Conservation (phyloP, 371 early-diverging fungal species). For the Chytridiales sp. region DNA sequence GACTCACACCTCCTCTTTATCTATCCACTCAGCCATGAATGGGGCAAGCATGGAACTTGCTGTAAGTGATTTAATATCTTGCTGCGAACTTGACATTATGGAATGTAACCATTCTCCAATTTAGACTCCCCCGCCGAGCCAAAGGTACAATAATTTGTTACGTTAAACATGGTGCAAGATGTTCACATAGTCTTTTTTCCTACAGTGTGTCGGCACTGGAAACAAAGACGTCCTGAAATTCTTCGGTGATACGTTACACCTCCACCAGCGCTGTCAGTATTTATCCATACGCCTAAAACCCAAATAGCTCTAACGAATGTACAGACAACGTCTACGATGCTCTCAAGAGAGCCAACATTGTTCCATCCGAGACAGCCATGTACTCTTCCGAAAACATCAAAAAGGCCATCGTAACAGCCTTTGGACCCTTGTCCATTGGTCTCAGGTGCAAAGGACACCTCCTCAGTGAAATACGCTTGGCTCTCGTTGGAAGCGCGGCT, state of each 20-base stretch:
- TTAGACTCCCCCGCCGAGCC: conserved; percentile 22
- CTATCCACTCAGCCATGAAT: conserved; percentile 9
- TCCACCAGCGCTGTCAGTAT: conserved; percentile 16
- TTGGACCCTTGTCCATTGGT: conserved; percentile 23
- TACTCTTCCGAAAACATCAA: conserved; percentile 27
- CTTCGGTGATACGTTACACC: conserved; percentile 14
- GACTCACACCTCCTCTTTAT: background rate
- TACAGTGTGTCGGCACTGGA: conserved; percentile 12
- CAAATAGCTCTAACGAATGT: background rate
- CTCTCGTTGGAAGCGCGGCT: conserved; percentile 8
- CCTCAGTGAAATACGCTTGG: conserved; percentile 26
- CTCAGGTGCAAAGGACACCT: conserved; percentile 25
- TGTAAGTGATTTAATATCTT: conserved; percentile 9
- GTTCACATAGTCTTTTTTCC: background rate
- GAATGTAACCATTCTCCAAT: background rate
- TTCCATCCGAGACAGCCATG: conserved; percentile 46
- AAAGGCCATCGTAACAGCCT: conserved; percentile 20
- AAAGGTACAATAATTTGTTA: conserved; percentile 10
- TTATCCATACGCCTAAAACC: background rate
- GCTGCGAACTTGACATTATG: background rate
- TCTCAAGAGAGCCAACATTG: conserved; percentile 56
- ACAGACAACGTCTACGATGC: conserved; percentile 53
- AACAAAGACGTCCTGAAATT: conserved; percentile 18
- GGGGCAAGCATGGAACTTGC: conserved; percentile 30
- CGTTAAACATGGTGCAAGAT: too few species aligned